These are phyloP conservation scores for Chrysoporthe austroafricana DNA, from an alignment of 2,329 filamentous ascomycete genomes.

Conservation along the genomic window DNA sequence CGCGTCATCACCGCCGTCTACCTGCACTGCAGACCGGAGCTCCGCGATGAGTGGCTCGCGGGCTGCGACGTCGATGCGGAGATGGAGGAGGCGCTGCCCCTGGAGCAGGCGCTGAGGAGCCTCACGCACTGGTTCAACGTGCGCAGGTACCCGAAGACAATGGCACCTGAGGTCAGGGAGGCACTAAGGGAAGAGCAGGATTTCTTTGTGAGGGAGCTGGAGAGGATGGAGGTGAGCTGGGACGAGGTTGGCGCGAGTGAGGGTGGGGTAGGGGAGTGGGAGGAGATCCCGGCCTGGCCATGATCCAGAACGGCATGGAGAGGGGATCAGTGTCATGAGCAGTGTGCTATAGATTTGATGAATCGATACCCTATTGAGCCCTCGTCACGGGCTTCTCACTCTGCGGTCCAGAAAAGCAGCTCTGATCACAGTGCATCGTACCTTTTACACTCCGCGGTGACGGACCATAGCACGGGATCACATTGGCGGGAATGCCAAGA, in stretches of 20 bases:
- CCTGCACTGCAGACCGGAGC: conserved; percentile 86
- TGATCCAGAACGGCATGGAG: conserved; percentile 8
- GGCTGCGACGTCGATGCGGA: conserved; percentile 91
- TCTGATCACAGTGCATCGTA: neutral
- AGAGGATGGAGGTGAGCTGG: conserved; percentile 66
- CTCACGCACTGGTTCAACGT: conserved; percentile 96
- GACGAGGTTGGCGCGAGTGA: conserved; percentile 44
- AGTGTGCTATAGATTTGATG: conserved; percentile 14
- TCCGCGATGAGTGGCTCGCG: conserved; percentile 92
- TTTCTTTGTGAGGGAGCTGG: conserved; percentile 78
- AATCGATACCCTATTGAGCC: conserved; percentile 28
- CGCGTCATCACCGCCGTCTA: conserved; percentile 97
- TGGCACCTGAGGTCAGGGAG: conserved; percentile 62
- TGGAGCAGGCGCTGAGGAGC: conserved; percentile 87
- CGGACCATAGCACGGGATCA: neutral
- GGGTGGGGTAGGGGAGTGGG: conserved; percentile 35
- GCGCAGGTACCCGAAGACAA: conserved; percentile 77
- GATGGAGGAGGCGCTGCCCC: conserved; percentile 87
- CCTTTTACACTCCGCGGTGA: neutral
- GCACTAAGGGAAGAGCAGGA: conserved; percentile 74
- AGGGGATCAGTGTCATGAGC: conserved; percentile 5
- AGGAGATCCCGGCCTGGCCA: conserved; percentile 27
- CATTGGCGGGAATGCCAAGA: neutral
- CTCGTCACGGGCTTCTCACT: neutral
- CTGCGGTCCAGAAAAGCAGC: neutral